Conservation (phyloP, 2,329 filamentous ascomycete species). For the Monascus ruber region DNA sequence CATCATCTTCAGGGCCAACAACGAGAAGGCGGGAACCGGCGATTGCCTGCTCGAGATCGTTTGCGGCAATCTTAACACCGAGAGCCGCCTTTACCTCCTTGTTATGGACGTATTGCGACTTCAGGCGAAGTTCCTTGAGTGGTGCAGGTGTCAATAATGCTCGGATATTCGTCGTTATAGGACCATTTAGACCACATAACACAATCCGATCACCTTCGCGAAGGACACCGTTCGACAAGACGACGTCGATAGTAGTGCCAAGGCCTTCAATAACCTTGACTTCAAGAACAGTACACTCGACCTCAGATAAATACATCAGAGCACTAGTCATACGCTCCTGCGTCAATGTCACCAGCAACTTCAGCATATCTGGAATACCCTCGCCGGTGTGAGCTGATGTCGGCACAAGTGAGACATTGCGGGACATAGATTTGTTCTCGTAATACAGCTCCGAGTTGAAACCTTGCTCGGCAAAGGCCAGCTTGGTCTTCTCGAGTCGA, state of each 20-base stretch:
- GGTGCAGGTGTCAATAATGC: constrained; percentile 87
- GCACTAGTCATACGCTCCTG: constrained; percentile 96
- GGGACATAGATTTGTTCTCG: constrained; percentile 95
- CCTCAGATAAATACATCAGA: constrained; percentile 96
- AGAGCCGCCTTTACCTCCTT: constrained; percentile 97
- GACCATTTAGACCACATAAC: constrained; percentile 89
- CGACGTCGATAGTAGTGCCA: constrained; percentile 95
- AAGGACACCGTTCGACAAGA: constrained; percentile 89
- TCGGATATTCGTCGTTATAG: constrained; percentile 89
- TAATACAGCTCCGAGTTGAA: constrained; percentile 97
- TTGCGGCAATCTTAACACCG: constrained; percentile 97
- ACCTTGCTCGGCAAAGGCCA: constrained; percentile 88
- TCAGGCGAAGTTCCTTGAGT: constrained; percentile 86
- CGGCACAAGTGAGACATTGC: constrained; percentile 87
- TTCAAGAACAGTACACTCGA: constrained; percentile 94
- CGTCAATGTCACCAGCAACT: constrained; percentile 80
- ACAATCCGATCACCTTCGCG: constrained; percentile 91
- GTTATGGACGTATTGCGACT: constrained; percentile 95
- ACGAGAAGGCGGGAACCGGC: constrained; percentile 91
- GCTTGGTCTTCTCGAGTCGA: constrained; percentile 78
- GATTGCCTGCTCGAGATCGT: constrained; percentile 90
- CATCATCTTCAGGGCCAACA: constrained; percentile 87
- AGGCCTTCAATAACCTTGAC: constrained; percentile 99
- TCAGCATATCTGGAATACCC: constrained; percentile 97
- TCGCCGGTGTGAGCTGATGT: constrained; percentile 98